A percentile compares a stretch with the other conserved stretches of the same genome.
Conservation (phyloP, 2,329 filamentous ascomycete genomes). For the Zopfia rhizophila region DNA sequence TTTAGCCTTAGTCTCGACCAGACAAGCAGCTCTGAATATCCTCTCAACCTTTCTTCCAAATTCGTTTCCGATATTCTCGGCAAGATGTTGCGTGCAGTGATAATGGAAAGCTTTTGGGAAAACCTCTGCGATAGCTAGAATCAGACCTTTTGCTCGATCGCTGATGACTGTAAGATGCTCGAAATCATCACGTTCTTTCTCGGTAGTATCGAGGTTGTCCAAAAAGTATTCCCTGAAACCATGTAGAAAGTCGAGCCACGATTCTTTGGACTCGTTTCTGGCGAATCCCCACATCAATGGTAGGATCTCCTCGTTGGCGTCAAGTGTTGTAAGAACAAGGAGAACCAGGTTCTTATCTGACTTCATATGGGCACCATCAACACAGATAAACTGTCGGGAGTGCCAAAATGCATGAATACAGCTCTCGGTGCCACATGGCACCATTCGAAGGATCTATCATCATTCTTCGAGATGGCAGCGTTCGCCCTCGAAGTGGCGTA, state of each 20-base stretch:
- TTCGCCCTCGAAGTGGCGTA: slow-evolving; percentile 18
- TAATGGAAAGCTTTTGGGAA: slow-evolving; percentile 15
- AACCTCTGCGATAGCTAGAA: slow-evolving; percentile 9
- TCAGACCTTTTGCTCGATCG: slow-evolving; percentile 7
- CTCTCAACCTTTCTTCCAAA: slow-evolving; percentile 8
- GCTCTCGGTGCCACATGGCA: slow-evolving; percentile 5
- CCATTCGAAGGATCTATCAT: slow-evolving; percentile 13
- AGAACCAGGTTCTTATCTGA: slow-evolving; percentile 16
- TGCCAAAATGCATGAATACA: slow-evolving; percentile 17
- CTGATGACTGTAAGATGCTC: slow-evolving; percentile 2
- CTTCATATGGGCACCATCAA: slow-evolving; percentile 15
- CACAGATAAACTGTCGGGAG: slow-evolving; percentile 10
- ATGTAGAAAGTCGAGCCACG: slow-evolving; percentile 8
- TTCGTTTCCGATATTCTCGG: slow-evolving; percentile 7
- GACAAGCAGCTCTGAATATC: slow-evolving; percentile 3
- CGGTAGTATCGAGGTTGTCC: slow-evolving; percentile 6
- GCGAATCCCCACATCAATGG: slow-evolving; percentile 12
- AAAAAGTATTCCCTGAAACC: slow-evolving; percentile 7
- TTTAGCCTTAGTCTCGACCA: slow-evolving; percentile 3
- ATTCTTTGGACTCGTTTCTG: slow-evolving; percentile 15
- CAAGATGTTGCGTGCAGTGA: slow-evolving; percentile 12
- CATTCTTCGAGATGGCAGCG: slow-evolving; percentile 11
- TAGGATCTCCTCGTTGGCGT: slow-evolving; percentile 13
- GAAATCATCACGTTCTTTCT: slow-evolving; percentile 7
- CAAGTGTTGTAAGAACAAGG: slow-evolving; percentile 9